Base-by-base conservation (phyloP, 495 filamentous ascomycete species). In the Neurospora cerealis region DNA sequence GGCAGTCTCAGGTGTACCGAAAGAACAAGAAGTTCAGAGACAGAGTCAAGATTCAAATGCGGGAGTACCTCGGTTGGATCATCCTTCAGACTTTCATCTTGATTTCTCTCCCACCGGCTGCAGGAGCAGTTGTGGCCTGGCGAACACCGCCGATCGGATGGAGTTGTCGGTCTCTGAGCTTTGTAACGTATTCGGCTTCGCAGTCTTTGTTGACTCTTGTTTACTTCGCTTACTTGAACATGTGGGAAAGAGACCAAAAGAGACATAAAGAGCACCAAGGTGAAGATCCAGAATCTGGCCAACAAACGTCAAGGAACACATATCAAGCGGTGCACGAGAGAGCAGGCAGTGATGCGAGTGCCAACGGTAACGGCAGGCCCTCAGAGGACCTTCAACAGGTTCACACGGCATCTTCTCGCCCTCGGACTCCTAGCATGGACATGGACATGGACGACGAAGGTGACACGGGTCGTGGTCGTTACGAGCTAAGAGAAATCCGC, bases 101-200 rank as follows among this genome's bases (percentile, higher is more conserved):
- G 32, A 77, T 86, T 8, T 81, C 85, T 2, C 81, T 85, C n/a
- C 73, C 82, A 15, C 38, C 42, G 2, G 44, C 38, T 8, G 40
- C 46, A 28, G 73, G 40, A 5, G 42, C 46, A 28, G 6, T 74
- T 11, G 79, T 81, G 11, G 80, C 81, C n/a, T 85, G 81, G 39
- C 75, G 76, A 40, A 87, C 83, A 38, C 85, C 82, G 21, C 75
- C 79, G 24, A 71, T 78, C n/a, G 86, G 85, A 10, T 72, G 85
- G 1, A 80, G 80, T 3, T 87, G 86, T 39, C 78, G 85, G 7
- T 79, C 77, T 15, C 69, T 86, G 19, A 85, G 80, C 8, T 82
- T 85, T 40, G 70, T 84, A 1, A 71, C 85, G 13, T 87, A 86
- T 46, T 78, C 78, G 40, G 74, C 78, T 7, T 77, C 77, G 39